Evolutionary conservation across 1,284 basidiomycete genomes (phyloP), one percentile per base, ranked within the genome.

Genomic region (Calocybe gambosa): DNA sequence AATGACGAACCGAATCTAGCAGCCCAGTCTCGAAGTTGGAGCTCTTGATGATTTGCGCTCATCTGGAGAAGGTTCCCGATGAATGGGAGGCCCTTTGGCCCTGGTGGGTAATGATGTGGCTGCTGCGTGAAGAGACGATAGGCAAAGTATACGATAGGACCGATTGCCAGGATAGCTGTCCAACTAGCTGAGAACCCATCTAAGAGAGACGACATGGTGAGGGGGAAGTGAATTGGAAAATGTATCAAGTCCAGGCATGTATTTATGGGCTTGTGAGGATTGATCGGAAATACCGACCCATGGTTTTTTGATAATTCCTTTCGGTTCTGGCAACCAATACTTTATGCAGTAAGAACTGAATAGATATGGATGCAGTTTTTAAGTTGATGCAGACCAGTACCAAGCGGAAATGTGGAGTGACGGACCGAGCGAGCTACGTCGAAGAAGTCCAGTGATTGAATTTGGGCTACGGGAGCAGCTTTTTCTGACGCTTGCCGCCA

Each of bases 31-130:
- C 58, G 55, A 49, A 78, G 78, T 15, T 58, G 62, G 45, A 65
- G 53, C 50, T 73, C 67, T 50, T 69, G 69, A 43, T 66, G 58
- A 39, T 65, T 57, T 20, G 56, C 49, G 21, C 71, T 66, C 43
- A 78, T 65, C 47, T 78, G 73, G 21, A 73, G 67, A 20, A 68
- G 58, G 50, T 78, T 78, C 2, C 77, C 77, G 28, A 79, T 60
- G 46, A 77, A 53, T 0, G 74, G 74, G 10, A 68, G 55, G 6
- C 66, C 62, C 33, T 51, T 64, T 7, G 77, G 76, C 1, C 76
- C 76, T 2, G 76, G 75, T 18, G 77, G 75, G 33, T 61, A 60
- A 33, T 60, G 62, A 19, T 28, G 53, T 39, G 54, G 52, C 15
- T 54, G 46, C 21, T 57, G 46, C 18, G 56, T 51, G 18, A 61